Base-by-base conservation (phyloP, 2,329 filamentous ascomycete species). In the Lasiodiplodia gonubiensis region DNA sequence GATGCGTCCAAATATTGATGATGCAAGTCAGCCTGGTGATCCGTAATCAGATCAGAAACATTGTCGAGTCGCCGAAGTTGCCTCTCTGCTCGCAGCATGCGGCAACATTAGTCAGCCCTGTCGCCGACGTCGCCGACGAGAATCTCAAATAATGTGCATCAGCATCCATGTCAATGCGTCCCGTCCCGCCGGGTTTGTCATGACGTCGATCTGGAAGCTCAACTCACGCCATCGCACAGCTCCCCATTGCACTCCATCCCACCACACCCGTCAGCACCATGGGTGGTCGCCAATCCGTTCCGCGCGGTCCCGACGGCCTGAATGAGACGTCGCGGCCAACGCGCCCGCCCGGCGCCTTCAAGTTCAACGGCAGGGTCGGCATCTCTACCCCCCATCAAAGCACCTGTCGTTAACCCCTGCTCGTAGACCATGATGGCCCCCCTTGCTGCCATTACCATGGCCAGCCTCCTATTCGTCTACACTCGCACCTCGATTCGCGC, bases 361-460 rank as follows among this genome's bases (percentile, higher is more conserved):
- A 42, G 42, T 63, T 65, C 52, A 68, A 68, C 59, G 67, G 49
- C 27, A 57, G 67, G 48, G 67, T 65, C 42, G 51, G 67, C 52
- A 8, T 18, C 3, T 16, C 11, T 12, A 48, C 57, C 18, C 21
- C 33, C 35, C 54, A 2, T 30, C 21, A 30, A 18, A 14, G 37
- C 55, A 25, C 39, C 23, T 35, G 8, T 52, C 39, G 39, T 55
- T 61, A 35, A 67, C 39, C n/a, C 16, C 4, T 16, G 4, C 35
- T 21, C 30, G 16, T 64, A 86, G 83, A 86, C 84, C 4, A 72
- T 88, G 46, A 84, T 86, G 68, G 87, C 86, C 2, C 87, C 88
- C 5, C 80, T 88, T n/a, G 87, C 86, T n/a, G 87, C 87, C 30
- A 81, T 88, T 70, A 85, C 85, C 16, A 89, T 89, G 87, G 87